A percentile compares a stretch with the other conserved stretches of the same genome.
phyloP scores from a whole-genome alignment of 1,139 yeast species.

The Saccharomycopsis hybrid region DNA sequence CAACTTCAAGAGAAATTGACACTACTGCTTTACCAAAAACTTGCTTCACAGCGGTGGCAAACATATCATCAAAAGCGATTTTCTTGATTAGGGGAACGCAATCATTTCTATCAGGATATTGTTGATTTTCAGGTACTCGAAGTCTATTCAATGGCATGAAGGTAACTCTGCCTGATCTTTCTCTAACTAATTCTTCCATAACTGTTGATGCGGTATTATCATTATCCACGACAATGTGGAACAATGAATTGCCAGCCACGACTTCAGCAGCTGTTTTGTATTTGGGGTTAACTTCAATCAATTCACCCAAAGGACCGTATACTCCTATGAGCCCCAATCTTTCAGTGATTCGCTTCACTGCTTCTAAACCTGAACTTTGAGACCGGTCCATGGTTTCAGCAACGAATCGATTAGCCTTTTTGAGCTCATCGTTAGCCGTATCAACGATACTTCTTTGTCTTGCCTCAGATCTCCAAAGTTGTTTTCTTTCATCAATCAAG shows the following conservation, averaged over 20 bases:
- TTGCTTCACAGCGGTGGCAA: slow-evolving; percentile 64
- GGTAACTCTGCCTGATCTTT: slow-evolving; percentile 76
- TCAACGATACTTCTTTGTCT: slow-evolving; percentile 49
- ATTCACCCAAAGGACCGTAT: slow-evolving; percentile 79
- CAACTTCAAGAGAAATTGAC: slow-evolving; percentile 61
- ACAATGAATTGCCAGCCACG: slow-evolving; percentile 79
- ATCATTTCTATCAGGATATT: slow-evolving; percentile 51
- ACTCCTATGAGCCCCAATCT: slow-evolving; percentile 56
- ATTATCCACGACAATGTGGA: slow-evolving; percentile 83
- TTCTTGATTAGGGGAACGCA: slow-evolving; percentile 74
- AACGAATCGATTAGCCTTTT: slow-evolving; percentile 51
- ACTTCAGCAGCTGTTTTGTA: slow-evolving; percentile 85
- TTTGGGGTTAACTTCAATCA: slow-evolving; percentile 73
- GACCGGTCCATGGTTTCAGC: slow-evolving; percentile 71
- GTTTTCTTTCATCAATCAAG: slow-evolving; percentile 61
- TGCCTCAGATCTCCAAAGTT: slow-evolving; percentile 76
- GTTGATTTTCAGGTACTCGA: slow-evolving; percentile 30
- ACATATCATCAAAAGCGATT: slow-evolving; percentile 49
- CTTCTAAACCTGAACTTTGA: slow-evolving; percentile 61
- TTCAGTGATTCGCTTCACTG: slow-evolving; percentile 55
- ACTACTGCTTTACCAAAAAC: slow-evolving; percentile 80
- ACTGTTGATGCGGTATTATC: slow-evolving; percentile 77
- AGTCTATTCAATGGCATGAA: slow-evolving; percentile 84
- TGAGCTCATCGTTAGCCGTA: slow-evolving; percentile 49
- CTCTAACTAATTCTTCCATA: slow-evolving; percentile 68